phyloP scores from a whole-genome alignment of 805 yeast genomes.

The Candida quercuum region DNA sequence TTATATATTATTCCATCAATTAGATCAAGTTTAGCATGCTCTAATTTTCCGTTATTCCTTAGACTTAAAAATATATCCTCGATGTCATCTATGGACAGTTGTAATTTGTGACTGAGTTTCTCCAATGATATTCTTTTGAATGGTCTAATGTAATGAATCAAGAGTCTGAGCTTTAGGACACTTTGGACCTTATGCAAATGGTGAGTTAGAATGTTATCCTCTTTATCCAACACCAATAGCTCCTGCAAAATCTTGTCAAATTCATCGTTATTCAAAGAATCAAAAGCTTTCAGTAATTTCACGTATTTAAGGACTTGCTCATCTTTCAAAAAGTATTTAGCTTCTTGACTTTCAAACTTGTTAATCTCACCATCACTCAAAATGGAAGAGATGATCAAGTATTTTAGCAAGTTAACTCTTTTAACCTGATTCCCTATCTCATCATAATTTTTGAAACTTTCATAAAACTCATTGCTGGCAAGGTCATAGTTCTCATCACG shows the following conservation, averaged over 20 bases:
- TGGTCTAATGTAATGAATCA: constrained; percentile 25
- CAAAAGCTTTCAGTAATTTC: constrained; percentile 16
- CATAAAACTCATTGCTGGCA: constrained; percentile 52
- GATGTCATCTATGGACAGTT: constrained; percentile 14
- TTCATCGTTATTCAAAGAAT: constrained; percentile 14
- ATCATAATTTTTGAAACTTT: constrained; percentile 54
- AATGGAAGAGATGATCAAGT: constrained; percentile 55
- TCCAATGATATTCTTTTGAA: constrained; percentile 19
- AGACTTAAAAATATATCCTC: constrained; percentile 21
- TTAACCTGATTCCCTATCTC: constrained; percentile 59
- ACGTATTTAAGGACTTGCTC: constrained; percentile 17
- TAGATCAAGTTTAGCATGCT: constrained; percentile 18
- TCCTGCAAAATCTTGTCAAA: constrained; percentile 10
- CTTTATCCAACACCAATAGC: constrained; percentile 6
- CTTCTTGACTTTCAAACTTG: constrained; percentile 26
- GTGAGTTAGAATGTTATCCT: constrained; percentile 15
- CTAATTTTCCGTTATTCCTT: constrained; percentile 16
- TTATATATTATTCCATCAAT: constrained; percentile 23
- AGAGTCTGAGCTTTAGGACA: constrained; percentile 14
- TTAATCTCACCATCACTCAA: constrained; percentile 41
- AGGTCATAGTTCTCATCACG: constrained; percentile 50
- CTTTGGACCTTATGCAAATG: constrained; percentile 17
- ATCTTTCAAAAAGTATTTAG: constrained; percentile 22
- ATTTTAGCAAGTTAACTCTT: constrained; percentile 53
- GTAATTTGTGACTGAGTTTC: constrained; percentile 13